Evolutionary conservation across 352 stramenopile genomes (phyloP), one percentile per base, ranked within the genome.

Genomic region (Phytophthora pinifolia): DNA sequence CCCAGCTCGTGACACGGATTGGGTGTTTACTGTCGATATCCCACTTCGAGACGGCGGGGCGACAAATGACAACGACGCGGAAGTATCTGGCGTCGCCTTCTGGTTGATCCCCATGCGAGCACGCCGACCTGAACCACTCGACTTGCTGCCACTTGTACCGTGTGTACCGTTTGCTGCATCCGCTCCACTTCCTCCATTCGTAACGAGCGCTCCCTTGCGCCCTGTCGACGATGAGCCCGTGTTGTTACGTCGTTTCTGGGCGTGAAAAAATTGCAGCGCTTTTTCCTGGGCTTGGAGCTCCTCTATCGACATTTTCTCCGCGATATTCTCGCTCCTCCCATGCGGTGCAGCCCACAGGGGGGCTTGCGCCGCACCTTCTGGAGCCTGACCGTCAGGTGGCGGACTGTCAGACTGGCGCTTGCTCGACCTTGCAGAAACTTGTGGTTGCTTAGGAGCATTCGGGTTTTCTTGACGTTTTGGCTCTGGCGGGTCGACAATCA

Each of bases 211-310:
- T n/a, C 34, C 50, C n/a, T 65, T 69, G 2, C 33, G 51, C 14
- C 36, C 17, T 49, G 54, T 46, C 6, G 48, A 59, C n/a, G 46
- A n/a, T 4, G 25, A 32, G 41, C 17, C 45, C 9, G 31, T 36
- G 2, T 10, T 42, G 15, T 45, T 34, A 14, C 69, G 56, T 22
- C 63, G 67, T 36, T 78, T 77, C 59, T 78, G 67, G 4, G 55
- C 41, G 17, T 65, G 66, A 31, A 81, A 76, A 30, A 64, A 65
- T 13, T 57, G 59, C 15, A 77, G 48, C n/a, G 74, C 48, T 32
- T 76, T 63, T 8, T 86, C 67, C 54, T 86, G 75, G 9, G 70
- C 72, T 52, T 86, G 75, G 14, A 81, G 54, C 46, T 83, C 70
- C 14, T 47, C 45, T 30, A 79, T 61, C 14, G 75, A 75, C 45